Evolutionary conservation across 768 basidiomycete genomes (phyloP).

Genomic region (Hydnum rufescens): DNA sequence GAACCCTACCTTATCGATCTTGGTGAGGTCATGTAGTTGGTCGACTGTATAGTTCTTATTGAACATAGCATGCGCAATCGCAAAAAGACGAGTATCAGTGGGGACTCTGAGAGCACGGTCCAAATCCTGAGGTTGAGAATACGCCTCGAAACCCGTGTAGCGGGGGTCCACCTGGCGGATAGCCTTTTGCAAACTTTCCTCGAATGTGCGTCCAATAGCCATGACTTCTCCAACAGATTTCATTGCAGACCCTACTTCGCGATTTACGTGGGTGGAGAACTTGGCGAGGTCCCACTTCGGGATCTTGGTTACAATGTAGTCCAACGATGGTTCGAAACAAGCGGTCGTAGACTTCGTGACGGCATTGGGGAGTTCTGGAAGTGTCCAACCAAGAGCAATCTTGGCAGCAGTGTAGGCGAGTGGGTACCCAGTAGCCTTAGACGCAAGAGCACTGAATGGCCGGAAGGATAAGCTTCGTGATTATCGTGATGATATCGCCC

Average conservation of each 20-base stretch:
- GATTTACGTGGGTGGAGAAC: slow-evolving; percentile 81
- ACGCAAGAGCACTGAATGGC: slow-evolving; percentile 88
- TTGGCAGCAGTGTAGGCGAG: slow-evolving; percentile 98
- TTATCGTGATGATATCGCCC: slow-evolving; percentile 7
- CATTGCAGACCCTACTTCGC: slow-evolving; percentile 93
- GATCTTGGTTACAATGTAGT: slow-evolving; percentile 99
- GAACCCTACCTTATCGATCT: slow-evolving; percentile 74
- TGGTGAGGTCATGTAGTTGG: slow-evolving; percentile 77
- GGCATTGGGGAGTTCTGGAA: slow-evolving; percentile 94
- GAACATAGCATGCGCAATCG: slow-evolving; percentile 95
- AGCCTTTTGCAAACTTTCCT: slow-evolving; percentile 96
- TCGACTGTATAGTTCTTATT: slow-evolving; percentile 82
- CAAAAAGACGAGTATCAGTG: slow-evolving; percentile 92
- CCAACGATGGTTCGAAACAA: slow-evolving; percentile 95
- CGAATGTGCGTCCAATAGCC: slow-evolving; percentile 98
- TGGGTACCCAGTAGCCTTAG: slow-evolving; percentile 97
- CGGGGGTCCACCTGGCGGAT: slow-evolving; percentile 94
- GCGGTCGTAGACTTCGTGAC: slow-evolving; percentile 99
- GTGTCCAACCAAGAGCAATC: slow-evolving; percentile 90
- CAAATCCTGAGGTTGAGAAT: slow-evolving; percentile 69
- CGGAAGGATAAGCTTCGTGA: slow-evolving; percentile 1
- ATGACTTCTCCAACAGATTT: slow-evolving; percentile 99
- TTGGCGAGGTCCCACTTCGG: slow-evolving; percentile 99
- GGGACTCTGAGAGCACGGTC: slow-evolving; percentile 61
- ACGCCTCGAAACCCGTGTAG: slow-evolving; percentile 95